Base-by-base conservation (phyloP, 2,329 filamentous ascomycete species). In the Ascochyta pisi region DNA sequence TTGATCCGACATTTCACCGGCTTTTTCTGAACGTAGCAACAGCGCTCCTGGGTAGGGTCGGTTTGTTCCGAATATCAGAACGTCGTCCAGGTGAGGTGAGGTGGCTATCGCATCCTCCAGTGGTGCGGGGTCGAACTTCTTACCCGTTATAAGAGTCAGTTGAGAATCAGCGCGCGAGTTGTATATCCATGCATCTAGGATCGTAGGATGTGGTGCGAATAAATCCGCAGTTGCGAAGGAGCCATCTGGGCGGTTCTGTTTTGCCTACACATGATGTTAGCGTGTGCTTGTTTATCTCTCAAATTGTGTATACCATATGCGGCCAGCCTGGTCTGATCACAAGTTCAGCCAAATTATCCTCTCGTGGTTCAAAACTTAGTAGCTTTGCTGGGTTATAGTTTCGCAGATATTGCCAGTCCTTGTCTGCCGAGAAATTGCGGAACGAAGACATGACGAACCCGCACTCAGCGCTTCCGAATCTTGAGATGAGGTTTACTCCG, bases 101-200 rank as follows among this genome's bases (percentile, higher is more conserved):
- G 79, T 76, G 1, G 79, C 70, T 4, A 89, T 79, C 0, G 77
- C 78, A 2, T 79, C 82, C 68, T 90, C 87, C 3, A 89, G 68
- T 0, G 84, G 83, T 1, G 83, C 81, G 1, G 87, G 86, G 61
- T 89, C 86, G 57, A 89, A 88, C 62, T 89, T 90, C 76, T 89
- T 89, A 2, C 87, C 87, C 6, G 86, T 89, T 9, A 84, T 76
- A 4, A 90, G 77, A 0, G 83, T 84, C 33, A 89, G 79, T 48
- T 86, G 86, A 3, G 84, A 81, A 61, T 90, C 88, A 0, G 82
- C 81, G 35, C 87, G 77, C 1, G 83, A 85, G 49, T 87, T 80
- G 63, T 89, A 89, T 31, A 81, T 79, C 86, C 86, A 90, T 0
- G 85, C 84, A 50, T 82, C 74, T 0, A 72, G 53, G 7, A 84